Evolutionary conservation across 2,329 filamentous ascomycete species (phyloP).

Genomic region (Paraphaeosphaeria minitans): DNA sequence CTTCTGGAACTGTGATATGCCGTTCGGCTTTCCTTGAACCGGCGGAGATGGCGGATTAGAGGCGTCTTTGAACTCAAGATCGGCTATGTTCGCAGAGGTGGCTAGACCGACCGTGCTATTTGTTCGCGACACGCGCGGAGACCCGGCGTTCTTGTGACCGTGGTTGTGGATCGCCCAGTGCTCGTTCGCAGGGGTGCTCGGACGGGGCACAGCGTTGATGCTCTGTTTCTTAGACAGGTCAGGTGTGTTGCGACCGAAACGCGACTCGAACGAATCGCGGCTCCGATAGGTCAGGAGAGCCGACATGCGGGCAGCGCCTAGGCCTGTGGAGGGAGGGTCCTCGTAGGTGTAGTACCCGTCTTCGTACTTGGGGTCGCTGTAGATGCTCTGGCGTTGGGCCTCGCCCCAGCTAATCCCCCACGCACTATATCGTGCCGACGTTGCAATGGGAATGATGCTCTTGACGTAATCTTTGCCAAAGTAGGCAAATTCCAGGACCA

Average conservation of each 20-base stretch:
- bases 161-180: conserved; percentile 61
- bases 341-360: conserved; percentile 92
- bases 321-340: conserved; percentile 82
- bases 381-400: conserved; percentile 89
- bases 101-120: conserved; percentile 37
- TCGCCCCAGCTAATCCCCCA: conserved; percentile 94
- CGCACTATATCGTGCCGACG: conserved; percentile 81
- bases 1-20: conserved; percentile 42
- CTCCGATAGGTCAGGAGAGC: conserved; percentile 94
- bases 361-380: conserved; percentile 97
- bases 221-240: conserved; percentile 83
- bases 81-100: conserved; percentile 33
- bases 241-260: conserved; percentile 91
- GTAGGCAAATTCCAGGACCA: conserved; percentile 91
- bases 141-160: conserved; percentile 55
- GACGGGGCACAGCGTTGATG: conserved; percentile 70
- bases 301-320: conserved; percentile 95
- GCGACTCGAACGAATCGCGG: conserved; percentile 93
- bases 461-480: conserved; percentile 85
- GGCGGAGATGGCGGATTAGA: conserved; percentile 42
- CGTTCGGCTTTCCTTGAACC: conserved; percentile 20
- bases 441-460: conserved; percentile 81
- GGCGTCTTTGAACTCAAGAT: conserved; percentile 55
- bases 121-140: conserved; percentile 49
- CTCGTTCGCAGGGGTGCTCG: conserved; percentile 49